A percentile compares a stretch with the other conserved stretches of the same genome.
These are phyloP conservation scores for Lactarius hatsudake DNA, from an alignment of 768 basidiomycete genomes.

Conservation along the genomic window DNA sequence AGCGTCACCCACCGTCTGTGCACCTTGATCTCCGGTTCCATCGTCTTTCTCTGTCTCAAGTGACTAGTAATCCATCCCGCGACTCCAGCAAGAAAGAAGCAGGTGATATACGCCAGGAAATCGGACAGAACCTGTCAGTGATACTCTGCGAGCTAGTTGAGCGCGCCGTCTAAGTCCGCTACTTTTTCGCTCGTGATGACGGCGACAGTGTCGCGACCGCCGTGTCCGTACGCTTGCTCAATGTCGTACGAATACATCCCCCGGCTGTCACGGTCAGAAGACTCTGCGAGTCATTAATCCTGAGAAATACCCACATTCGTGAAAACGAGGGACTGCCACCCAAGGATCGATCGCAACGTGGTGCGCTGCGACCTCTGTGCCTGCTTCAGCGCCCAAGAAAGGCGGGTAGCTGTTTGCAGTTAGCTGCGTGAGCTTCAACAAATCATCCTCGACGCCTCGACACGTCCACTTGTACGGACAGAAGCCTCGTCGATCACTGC, in stretches of 20 bases:
- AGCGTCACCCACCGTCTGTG: background rate
- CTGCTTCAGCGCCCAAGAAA: slow-evolving; percentile 55
- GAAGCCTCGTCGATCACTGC: slow-evolving; percentile 36
- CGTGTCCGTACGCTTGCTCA: slow-evolving; percentile 61
- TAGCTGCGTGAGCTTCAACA: slow-evolving; percentile 51
- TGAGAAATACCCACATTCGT: slow-evolving; percentile 33
- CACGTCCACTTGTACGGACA: slow-evolving; percentile 30
- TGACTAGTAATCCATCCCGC: slow-evolving; percentile 71
- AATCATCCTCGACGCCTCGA: slow-evolving; percentile 53
- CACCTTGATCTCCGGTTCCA: slow-evolving; percentile 53
- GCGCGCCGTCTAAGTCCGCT: slow-evolving; percentile 55
- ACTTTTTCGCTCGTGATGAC: slow-evolving; percentile 63
- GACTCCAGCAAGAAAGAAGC: slow-evolving; percentile 62
- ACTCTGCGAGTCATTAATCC: background rate
- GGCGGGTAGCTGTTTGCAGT: slow-evolving; percentile 53
- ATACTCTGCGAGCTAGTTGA: slow-evolving; percentile 60
- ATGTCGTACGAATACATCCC: slow-evolving; percentile 77
- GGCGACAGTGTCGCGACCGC: slow-evolving; percentile 71
- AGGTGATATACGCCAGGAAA: slow-evolving; percentile 38
- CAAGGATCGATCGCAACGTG: slow-evolving; percentile 43
- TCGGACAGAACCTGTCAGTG: slow-evolving; percentile 52
- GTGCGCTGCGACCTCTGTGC: slow-evolving; percentile 53
- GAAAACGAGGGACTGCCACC: slow-evolving; percentile 47
- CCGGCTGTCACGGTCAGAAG: slow-evolving; percentile 35
- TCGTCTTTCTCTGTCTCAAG: slow-evolving; percentile 62